A percentile compares a stretch with the other conserved stretches of the same genome.
These are phyloP conservation scores for Apiotrichum gracile DNA, from an alignment of 1,284 basidiomycete species.

Conservation along the genomic window DNA sequence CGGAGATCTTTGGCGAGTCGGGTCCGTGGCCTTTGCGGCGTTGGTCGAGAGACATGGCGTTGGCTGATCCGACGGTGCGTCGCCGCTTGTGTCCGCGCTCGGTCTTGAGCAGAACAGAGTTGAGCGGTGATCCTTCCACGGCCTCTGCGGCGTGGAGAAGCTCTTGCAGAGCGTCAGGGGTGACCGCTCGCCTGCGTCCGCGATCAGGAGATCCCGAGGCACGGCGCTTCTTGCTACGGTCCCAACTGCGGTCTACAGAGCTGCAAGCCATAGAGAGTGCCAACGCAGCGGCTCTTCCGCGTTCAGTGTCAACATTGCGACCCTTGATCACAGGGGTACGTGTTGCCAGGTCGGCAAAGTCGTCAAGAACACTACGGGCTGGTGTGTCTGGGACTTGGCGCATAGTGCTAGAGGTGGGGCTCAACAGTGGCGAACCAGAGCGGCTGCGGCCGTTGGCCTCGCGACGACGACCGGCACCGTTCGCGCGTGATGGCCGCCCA, in stretches of 20 bases:
- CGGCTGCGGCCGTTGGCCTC: constrained; percentile 22
- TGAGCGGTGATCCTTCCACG: constrained; percentile 38
- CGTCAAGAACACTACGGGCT: constrained; percentile 38
- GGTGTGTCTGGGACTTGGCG: constrained; percentile 36
- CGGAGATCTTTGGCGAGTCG: constrained; percentile 18
- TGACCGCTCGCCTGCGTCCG: constrained; percentile 18
- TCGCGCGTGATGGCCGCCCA: not conserved
- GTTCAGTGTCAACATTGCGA: constrained; percentile 5
- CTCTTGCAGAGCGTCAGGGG: constrained; percentile 38
- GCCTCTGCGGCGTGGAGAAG: constrained; percentile 40
- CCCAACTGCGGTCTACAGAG: constrained; percentile 18
- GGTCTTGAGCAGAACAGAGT: constrained; percentile 22
- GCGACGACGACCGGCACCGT: not conserved
- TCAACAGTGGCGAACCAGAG: constrained; percentile 35
- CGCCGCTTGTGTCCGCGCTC: constrained; percentile 31
- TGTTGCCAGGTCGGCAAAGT: constrained; percentile 41
- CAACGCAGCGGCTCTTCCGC: constrained; percentile 17
- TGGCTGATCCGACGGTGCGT: constrained; percentile 30
- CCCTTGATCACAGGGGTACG: constrained; percentile 32
- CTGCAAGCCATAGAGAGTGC: constrained; percentile 20
- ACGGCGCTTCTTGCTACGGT: constrained; percentile 20
- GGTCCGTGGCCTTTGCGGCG: constrained; percentile 6
- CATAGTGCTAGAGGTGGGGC: constrained; percentile 32
- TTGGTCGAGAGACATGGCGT: constrained; percentile 1
- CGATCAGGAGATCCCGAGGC: constrained; percentile 24